Evolutionary conservation across 2,329 filamentous ascomycete species (phyloP), one percentile per base, ranked within the genome.

Genomic region (Blastomyces emzantsi): DNA sequence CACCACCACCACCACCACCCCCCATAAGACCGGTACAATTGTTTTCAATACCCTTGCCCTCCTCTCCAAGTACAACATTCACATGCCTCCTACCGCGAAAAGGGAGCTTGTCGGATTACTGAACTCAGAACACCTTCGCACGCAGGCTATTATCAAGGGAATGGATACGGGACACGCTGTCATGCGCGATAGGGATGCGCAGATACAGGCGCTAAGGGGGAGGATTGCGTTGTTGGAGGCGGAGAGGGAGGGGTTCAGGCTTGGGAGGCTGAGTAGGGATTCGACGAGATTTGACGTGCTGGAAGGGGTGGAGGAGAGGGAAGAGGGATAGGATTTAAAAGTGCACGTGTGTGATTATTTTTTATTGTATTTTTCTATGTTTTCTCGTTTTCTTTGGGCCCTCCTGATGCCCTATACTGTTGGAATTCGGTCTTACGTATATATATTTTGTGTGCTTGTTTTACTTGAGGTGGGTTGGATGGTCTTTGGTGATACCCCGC

Each of bases 161-260:
- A 79, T 89, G 2, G 88, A 93, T 65, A 82, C 87, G 7, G 81
- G 83, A 3, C 77, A 89, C n/a, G 73, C 83, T 9, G 83, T 82
- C 3, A 70, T 90, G 43, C 86, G 84, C 70, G 79, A 81, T 4
- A 87, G 86, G 67, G 87, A 93, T 78, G 75, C 84, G 72, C 77
- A 86, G 76, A 78, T 88, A 73, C 75, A 81, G 73, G 79, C 89
- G 74, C 76, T 96, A 76, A 82, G 87, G 78, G 78, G 89, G 71
- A 77, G 87, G 68, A 79, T 95, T 80, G 75, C 73, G 5, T 76
- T 75, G 15, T 72, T 88, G 45, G 82, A 86, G 70, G 79, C 80
- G 17, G 82, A 86, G 70, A 73, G 78, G 52, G 81, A 85, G 70
- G 78, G 82, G 63, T 80, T 83, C 70, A 80, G 77, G 65, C 77